Percentiles rank a stretch among this genome's conserved stretches.
phyloP scores from a whole-genome alignment of 352 stramenopile genomes.

The Thalassiosira hispida region DNA sequence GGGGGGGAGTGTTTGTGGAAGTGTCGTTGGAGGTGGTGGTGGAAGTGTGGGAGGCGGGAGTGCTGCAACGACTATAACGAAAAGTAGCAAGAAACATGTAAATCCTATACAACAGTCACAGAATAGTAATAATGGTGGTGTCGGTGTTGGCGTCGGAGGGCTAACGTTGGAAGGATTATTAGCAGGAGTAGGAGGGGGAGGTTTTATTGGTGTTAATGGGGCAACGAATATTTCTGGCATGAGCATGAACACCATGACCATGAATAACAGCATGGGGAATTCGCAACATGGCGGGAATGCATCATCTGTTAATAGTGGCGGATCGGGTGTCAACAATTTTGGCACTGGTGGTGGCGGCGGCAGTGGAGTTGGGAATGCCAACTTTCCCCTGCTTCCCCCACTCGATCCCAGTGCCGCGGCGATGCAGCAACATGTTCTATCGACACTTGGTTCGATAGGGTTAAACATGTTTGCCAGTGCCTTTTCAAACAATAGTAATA shows the following conservation, averaged over 20 bases:
- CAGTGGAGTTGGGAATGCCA: not conserved
- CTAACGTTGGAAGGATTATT: not conserved
- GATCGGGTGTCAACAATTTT: not conserved
- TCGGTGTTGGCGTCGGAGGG: not conserved
- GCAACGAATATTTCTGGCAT: not conserved
- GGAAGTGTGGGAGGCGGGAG: no score
- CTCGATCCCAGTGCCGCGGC: conserved; percentile 29
- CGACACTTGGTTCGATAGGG: conserved; percentile 31
- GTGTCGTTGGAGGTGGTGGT: no score
- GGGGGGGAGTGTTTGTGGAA: no score
- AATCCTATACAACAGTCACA: no score
- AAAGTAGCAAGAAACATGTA: no score
- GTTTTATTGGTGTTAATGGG: not conserved
- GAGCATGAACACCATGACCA: not conserved
- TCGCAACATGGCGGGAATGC: not conserved
- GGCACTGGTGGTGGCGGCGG: not conserved
- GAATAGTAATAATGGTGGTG: no score
- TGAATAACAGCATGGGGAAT: conserved; percentile 8
- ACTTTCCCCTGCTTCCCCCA: conserved; percentile 10
- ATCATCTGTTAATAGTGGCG: not conserved
- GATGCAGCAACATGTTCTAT: conserved; percentile 47
- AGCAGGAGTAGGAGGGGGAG: not conserved
- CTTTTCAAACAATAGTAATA: not conserved
- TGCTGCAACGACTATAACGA: no score
- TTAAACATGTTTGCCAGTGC: conserved; percentile 18